Base-by-base conservation (phyloP, 163 green algal genomes). In the Chlamydomonas reinhardtii region DNA sequence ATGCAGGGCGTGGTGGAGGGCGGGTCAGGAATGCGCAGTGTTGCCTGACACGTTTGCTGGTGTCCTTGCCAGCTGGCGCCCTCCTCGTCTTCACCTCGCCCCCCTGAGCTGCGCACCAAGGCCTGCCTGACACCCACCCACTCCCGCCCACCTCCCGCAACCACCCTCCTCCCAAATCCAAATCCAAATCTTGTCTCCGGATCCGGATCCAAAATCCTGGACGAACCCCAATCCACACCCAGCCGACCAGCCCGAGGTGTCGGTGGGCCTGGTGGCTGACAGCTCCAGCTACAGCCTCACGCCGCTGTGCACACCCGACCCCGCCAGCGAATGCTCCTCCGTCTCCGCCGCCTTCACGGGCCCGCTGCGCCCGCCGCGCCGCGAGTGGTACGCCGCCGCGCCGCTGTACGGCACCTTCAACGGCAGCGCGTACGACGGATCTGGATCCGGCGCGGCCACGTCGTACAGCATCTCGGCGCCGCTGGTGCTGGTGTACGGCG, bases 401-500 rank as follows among this genome's bases (percentile, higher is more conserved):
- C 66, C 68, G 19, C 59, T 85, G 19, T 4, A 64, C 19, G 48
- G 61, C 24, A 56, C 68, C 2, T 85, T 43, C 78, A 24, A 1
- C 2, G 77, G 77, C 24, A 19, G 22, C 48, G 31, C n/a, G 32
- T 77, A 85, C 32, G 77, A 68, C 75, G 29, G 61, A 34, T 22
- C 39, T 8, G 29, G 9, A 54, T 27, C 35, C 75, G 29, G 61
- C 22, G 17, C 35, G 5, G 39, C 5, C 12, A 43, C 14, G 9
- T 8, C 48, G 43, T 84, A 74, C 64, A 11, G 20, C 9, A 34
- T 71, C 24, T 11, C 2, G 12, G 61, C 68, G 17, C 78, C 78
- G 14, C 24, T 71, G 24, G 68, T 85, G 29, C 66, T 85, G 32
- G 27, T 77, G 34, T 85, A 77, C 68, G 78, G 78, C 24, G 78